Conservation (phyloP, 2,329 filamentous ascomycete genomes). For the Moelleriella libera region DNA sequence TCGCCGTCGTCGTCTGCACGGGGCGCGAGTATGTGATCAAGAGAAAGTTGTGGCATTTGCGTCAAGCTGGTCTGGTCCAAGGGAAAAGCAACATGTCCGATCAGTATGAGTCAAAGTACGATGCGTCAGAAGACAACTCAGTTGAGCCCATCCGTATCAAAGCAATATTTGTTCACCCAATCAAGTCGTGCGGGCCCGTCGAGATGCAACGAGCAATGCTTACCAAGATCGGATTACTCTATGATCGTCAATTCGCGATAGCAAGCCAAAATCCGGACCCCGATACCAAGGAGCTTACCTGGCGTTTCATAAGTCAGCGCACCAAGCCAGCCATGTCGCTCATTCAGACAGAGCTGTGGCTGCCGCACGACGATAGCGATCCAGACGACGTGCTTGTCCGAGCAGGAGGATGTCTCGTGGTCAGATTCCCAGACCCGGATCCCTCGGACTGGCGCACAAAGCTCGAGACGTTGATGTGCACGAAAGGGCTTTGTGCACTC, state of each 20-base stretch:
- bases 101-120: slow-evolving; percentile 9
- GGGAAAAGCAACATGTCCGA: slow-evolving; percentile 12
- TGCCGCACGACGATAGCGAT: background rate
- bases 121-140: background rate
- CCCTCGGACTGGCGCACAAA: background rate
- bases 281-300: background rate
- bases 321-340: slow-evolving; percentile 2
- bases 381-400: background rate
- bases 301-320: slow-evolving; percentile 15
- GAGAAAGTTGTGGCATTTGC: slow-evolving; percentile 6
- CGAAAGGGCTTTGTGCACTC: background rate
- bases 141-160: slow-evolving; percentile 10
- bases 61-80: slow-evolving; percentile 6
- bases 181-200: slow-evolving; percentile 14
- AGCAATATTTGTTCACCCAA: slow-evolving; percentile 13
- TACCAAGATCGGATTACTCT: slow-evolving; percentile 11
- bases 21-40: background rate
- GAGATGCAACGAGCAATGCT: slow-evolving; percentile 11
- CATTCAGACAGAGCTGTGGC: slow-evolving; percentile 1
- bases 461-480: background rate
- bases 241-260: slow-evolving; percentile 14
- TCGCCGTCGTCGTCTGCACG: background rate
- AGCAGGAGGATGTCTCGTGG: background rate
- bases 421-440: slow-evolving; percentile 2
- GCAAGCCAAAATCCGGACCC: slow-evolving; percentile 12